Base-by-base conservation (phyloP, 169 alveolate species). In the Plasmodium reichenowi region DNA sequence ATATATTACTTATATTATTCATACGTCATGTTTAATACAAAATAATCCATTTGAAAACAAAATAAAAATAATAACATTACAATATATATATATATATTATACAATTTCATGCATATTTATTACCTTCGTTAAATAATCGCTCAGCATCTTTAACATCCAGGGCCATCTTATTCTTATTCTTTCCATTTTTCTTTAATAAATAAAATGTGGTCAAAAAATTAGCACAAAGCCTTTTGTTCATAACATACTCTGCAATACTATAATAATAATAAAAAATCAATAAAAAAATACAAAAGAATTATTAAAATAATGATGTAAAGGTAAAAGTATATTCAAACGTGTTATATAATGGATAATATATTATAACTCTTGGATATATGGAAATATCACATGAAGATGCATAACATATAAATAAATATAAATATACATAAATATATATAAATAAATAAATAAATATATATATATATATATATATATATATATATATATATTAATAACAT, bases 211-310 rank as follows among this genome's bases (percentile, higher is more conserved):
- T 58, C 48, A 78, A 66, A 78, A 78, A 78, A 29, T 78, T 48
- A 13, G 89, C 89, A 78, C 89, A 78, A 2, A 13, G 60, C 56
- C 10, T 64, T 78, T 78, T 78, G 76, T 59, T 64, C 89, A 78
- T 78, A 26, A 78, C 89, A 66, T 78, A 64, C 24, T 78, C 89
- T 29, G 52, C 89, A 9, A 68, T 78, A 64, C 89, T 78, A 60
- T 47, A 9, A 48, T 47, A 52, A 45, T n/a, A 45, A 76, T 12
- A 66, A 22, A n/a, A 22, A 50, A 54, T 43, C 24, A 54, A 50
- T 17, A 54, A 45, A 38, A 48, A 10, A 15, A 59, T 7, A 38
- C 22, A 47, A 5, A 48, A 6, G 13, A 13, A 48, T 56, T 20
- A 50, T 13, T 54, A 38, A 43, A 38, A 22, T 68, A 50, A 26